Evolutionary conservation across 1,139 yeast species (phyloP).

Genomic region (Hyphopichia khmerensis): DNA sequence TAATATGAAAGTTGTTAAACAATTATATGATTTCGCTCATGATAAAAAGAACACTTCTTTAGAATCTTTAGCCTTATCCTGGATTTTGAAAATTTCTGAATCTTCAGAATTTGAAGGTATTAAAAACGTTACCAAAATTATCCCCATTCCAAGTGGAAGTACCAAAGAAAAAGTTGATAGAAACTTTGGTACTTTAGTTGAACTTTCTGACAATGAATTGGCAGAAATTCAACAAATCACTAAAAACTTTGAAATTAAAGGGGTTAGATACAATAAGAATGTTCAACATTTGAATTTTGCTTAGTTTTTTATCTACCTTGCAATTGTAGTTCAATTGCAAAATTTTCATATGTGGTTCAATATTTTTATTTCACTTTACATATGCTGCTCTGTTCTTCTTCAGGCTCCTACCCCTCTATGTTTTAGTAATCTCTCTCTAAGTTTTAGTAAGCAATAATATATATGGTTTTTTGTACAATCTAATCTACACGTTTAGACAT

Average conservation of each 20-base stretch:
- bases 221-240: conserved; percentile 46
- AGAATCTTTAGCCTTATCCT: conserved; percentile 71
- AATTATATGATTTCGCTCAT: conserved; percentile 50
- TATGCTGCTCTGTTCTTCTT: too few relatives aligned
- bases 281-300: neutral
- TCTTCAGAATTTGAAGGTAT: conserved; percentile 28
- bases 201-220: conserved; percentile 54
- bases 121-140: conserved; percentile 49
- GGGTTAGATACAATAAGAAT: conserved; percentile 43
- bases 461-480: too few relatives aligned
- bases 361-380: too few relatives aligned
- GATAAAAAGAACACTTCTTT: conserved; percentile 39
- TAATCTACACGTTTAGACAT: too few relatives aligned
- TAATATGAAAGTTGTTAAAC: conserved; percentile 48
- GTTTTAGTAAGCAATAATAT: too few relatives aligned
- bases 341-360: too few relatives aligned
- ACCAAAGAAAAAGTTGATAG: conserved; percentile 56
- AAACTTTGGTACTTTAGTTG: conserved; percentile 47
- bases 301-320: neutral
- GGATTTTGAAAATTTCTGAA: conserved; percentile 51
- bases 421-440: too few relatives aligned
- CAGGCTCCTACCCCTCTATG: too few relatives aligned
- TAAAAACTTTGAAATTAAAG: conserved; percentile 37
- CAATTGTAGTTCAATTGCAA: too few relatives aligned
- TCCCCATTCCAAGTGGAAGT: conserved; percentile 81